A percentile compares a stretch with the other conserved stretches of the same genome.
These are phyloP conservation scores for Macrolepiota fuliginosa DNA, from an alignment of 768 basidiomycete genomes.

Conservation along the genomic window DNA sequence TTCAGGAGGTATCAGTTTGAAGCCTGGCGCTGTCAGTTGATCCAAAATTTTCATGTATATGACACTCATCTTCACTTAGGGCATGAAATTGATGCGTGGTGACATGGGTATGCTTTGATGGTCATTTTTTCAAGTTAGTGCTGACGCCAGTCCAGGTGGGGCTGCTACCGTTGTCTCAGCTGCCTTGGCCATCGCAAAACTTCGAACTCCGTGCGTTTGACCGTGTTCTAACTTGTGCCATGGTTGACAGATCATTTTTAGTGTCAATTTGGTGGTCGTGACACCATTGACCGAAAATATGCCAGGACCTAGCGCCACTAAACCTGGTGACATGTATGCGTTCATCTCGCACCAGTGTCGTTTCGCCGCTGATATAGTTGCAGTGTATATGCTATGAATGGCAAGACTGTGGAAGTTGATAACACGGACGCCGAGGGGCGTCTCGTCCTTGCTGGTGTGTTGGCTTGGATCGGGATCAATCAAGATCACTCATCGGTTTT, in stretches of 20 bases:
- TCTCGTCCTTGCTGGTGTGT: constrained; percentile 65
- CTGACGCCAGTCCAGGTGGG: constrained; percentile 44
- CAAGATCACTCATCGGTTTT: neutral
- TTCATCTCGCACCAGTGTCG: neutral
- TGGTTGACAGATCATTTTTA: constrained; percentile 22
- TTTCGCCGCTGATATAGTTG: neutral
- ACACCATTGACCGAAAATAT: constrained; percentile 85
- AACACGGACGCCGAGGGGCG: constrained; percentile 88
- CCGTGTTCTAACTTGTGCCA: neutral
- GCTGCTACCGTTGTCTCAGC: constrained; percentile 77
- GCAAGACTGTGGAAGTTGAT: constrained; percentile 83
- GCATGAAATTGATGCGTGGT: constrained; percentile 82
- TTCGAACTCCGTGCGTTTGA: constrained; percentile 67
- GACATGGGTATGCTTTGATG: constrained; percentile 65
- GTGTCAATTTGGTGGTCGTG: constrained; percentile 71
- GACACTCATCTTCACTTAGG: constrained; percentile 31
- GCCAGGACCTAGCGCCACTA: constrained; percentile 70
- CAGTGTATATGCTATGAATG: constrained; percentile 85
- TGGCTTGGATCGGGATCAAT: neutral
- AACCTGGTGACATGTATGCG: constrained; percentile 81
- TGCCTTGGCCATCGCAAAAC: constrained; percentile 75
- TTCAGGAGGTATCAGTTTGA: constrained; percentile 84
- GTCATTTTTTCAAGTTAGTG: neutral
- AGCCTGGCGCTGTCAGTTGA: constrained; percentile 59
- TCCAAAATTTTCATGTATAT: neutral